Evolutionary conservation across 2,329 filamentous ascomycete species (phyloP).

Genomic region (Orbilia brochopaga): DNA sequence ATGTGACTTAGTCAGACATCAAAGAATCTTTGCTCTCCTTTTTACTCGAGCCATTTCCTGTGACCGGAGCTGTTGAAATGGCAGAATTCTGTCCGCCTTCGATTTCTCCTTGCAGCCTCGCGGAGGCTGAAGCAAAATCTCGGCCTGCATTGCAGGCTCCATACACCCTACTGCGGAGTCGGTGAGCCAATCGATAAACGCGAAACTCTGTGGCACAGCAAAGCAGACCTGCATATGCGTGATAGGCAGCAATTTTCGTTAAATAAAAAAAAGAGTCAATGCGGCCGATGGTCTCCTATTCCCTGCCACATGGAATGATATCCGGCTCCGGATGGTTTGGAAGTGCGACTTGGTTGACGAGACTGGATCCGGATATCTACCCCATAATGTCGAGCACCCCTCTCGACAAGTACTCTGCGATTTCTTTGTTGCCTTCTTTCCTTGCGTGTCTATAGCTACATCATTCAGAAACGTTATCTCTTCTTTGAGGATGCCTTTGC

Average conservation of each 20-base stretch:
- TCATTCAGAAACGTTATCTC: background rate
- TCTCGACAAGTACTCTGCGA: background rate
- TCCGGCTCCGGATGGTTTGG: no score
- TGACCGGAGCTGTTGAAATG: background rate
- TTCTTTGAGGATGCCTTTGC: background rate
- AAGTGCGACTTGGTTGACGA: no score
- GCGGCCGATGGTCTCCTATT: background rate
- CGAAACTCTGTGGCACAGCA: background rate
- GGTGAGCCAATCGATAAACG: background rate
- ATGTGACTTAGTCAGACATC: background rate
- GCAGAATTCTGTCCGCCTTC: background rate
- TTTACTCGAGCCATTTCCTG: background rate
- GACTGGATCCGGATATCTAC: background rate
- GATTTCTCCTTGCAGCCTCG: background rate
- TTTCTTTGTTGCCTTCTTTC: background rate
- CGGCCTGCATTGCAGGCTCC: background rate
- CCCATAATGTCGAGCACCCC: background rate
- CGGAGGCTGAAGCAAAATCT: background rate
- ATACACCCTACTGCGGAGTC: background rate
- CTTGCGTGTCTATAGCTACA: background rate
- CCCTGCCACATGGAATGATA: no score
- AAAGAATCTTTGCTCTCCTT: background rate
- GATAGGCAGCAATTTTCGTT: background rate
- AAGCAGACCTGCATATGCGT: background rate
- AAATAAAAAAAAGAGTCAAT: background rate